These are phyloP conservation scores for Coelastrella sp. DNA, from an alignment of 139 green algal species.

Conservation along the genomic window DNA sequence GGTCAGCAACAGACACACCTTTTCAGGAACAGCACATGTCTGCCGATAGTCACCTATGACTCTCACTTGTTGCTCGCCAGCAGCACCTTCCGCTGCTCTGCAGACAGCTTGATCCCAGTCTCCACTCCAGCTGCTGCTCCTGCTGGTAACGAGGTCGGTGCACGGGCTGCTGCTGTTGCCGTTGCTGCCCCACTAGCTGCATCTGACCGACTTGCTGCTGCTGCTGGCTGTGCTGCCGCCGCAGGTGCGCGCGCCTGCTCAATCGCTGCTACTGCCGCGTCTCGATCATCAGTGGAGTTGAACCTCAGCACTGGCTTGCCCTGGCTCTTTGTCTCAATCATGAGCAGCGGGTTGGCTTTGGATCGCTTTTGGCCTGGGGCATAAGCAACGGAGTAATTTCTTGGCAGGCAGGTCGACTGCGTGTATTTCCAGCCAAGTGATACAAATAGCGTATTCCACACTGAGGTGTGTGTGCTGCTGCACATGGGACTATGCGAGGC, in stretches of 20 bases:
- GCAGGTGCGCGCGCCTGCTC: neutral
- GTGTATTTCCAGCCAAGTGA: neutral
- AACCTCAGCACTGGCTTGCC: slow-evolving; percentile 40
- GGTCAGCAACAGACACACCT: too few relatives aligned
- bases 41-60: neutral
- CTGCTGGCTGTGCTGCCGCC: neutral
- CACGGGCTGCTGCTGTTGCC: slow-evolving; percentile 4
- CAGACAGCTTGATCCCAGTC: neutral
- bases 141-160: neutral
- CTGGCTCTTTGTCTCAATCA: slow-evolving; percentile 5
- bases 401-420: neutral
- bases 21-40: neutral
- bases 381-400: neutral
- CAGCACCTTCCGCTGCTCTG: slow-evolving; percentile 1
- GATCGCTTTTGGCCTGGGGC: slow-evolving; percentile 37
- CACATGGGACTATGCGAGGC: neutral
- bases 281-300: slow-evolving; percentile 1
- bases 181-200: neutral
- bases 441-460: neutral
- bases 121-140: slow-evolving; percentile 5
- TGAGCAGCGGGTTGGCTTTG: slow-evolving; percentile 37
- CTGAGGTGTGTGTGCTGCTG: neutral
- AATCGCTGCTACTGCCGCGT: slow-evolving; percentile 15
- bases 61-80: slow-evolving; percentile 32
- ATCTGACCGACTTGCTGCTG: neutral